phyloP scores from a whole-genome alignment of 805 yeast species.

The Candida ficus region DNA sequence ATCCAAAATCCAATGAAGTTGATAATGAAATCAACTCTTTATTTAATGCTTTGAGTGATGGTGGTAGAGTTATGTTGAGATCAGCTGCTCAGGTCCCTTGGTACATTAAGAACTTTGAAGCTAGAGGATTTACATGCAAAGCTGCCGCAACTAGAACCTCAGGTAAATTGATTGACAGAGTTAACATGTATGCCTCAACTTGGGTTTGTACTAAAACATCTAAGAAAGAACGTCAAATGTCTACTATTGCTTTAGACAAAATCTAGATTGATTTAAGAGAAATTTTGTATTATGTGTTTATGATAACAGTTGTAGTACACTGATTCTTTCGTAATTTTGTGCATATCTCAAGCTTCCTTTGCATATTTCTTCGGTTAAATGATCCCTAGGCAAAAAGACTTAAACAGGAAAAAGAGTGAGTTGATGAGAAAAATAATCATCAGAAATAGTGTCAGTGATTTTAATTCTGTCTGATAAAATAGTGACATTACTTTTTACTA shows the following conservation, averaged over 20 bases:
- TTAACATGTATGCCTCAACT: slow-evolving; percentile 85
- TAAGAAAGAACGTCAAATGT: slow-evolving; percentile 24
- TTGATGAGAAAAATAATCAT: no score
- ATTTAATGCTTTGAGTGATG: slow-evolving; percentile 52
- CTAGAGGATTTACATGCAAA: slow-evolving; percentile 59
- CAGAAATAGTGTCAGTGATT: no score
- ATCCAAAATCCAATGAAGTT: slow-evolving; percentile 59
- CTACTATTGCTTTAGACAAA: slow-evolving; percentile 19
- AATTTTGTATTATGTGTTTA: neutral
- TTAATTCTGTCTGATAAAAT: no score
- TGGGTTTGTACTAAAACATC: slow-evolving; percentile 67
- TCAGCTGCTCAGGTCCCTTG: slow-evolving; percentile 73
- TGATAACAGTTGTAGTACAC: neutral
- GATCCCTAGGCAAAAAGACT: no score
- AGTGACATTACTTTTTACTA: no score
- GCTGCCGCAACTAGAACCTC: slow-evolving; percentile 65
- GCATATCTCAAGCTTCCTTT: no score
- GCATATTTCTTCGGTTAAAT: no score
- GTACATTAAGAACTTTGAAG: slow-evolving; percentile 68
- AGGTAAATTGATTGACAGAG: slow-evolving; percentile 68
- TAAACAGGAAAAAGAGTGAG: no score
- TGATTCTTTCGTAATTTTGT: no score
- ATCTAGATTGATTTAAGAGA: no score
- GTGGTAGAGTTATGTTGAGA: slow-evolving; percentile 73
- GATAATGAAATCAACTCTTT: slow-evolving; percentile 61